Evolutionary conservation across 2,329 filamentous ascomycete species (phyloP), one percentile per base, ranked within the genome.

Genomic region (Alternaria longipes): DNA sequence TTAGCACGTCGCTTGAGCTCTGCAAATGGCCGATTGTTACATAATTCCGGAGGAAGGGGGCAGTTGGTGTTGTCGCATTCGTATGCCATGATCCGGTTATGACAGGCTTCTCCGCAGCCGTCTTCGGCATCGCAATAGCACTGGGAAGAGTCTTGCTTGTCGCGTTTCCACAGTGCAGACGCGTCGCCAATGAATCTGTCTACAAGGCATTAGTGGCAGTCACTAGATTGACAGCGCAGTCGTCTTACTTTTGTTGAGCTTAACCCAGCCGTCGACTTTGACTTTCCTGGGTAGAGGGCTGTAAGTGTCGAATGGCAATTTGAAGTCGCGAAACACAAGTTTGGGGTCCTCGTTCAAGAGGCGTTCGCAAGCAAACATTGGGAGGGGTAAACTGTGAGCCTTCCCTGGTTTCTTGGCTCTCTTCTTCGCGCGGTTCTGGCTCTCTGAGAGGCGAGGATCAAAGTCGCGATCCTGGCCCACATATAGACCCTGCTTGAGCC

Each of bases 11-110:
- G 86, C 36, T 89, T 89, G 41, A 99, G 84, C 63, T 91, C 88
- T 30, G 92, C 89, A 79, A 99, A 99, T 22, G 91, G 90, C 28
- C 95, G 91, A 76, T 99, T 99, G 26, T 87, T 88, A 79, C 95
- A 99, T 50, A 84, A 75, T 20, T 88, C 85, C n/a, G 87, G 84
- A 41, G 91, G 90, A 16, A 94, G 83, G 60, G 89, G 91, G 82
- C 95, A 99, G 77, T 97, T 99, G 59, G 86, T 90, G 47, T 90
- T 87, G 77, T 98, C 93, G 77, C 95, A 99, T 81, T 99, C 95
- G 78, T 97, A 98, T 57, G 97, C 89, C 93, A 98, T 98, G 78
- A 93, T 93, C 64, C 93, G 86, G 78, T 99, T 99, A 75, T 97
- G 91, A 80, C 95, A 99, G 71, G 91, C 86, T 65, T 97, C 93